Evolutionary conservation across 208 protist genomes (phyloP).

Genomic region (Acanthamoeba rhysodes): DNA sequence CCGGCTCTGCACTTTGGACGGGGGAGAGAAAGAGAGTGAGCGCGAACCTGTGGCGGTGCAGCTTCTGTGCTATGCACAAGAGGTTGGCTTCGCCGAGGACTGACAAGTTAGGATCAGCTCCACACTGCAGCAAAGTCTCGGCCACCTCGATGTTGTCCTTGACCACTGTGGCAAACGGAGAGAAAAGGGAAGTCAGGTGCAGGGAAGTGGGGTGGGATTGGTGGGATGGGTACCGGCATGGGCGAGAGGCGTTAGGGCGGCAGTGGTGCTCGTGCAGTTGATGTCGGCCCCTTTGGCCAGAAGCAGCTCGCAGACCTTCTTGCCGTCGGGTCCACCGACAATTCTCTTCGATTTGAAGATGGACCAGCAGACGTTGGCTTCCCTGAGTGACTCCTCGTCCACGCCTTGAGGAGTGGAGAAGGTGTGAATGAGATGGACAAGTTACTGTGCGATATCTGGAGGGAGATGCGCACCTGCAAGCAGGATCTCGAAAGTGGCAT

Average conservation of each 20-base stretch:
- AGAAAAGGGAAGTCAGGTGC: neutral
- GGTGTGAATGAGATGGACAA: neutral
- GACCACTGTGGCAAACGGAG: neutral
- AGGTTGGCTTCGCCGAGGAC: neutral
- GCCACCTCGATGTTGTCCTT: neutral
- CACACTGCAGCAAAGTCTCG: constrained; percentile 10
- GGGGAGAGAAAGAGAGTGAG: neutral
- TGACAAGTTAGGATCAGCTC: neutral
- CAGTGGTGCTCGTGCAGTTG: neutral
- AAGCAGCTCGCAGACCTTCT: neutral
- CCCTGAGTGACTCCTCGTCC: neutral
- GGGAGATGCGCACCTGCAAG: neutral
- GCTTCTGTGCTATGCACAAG: neutral
- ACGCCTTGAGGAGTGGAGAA: neutral
- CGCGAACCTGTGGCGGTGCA: neutral
- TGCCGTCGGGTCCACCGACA: neutral
- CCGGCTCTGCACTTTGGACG: neutral
- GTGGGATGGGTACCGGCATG: neutral
- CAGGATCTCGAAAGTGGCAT: neutral
- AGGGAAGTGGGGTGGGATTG: neutral
- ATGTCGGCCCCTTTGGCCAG: constrained; percentile 8
- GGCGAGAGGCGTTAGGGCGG: neutral
- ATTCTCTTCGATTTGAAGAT: constrained; percentile 30
- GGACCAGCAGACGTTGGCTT: neutral
- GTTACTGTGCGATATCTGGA: neutral